Base-by-base conservation (phyloP, 805 yeast species). In the Saturnispora hagleri region DNA sequence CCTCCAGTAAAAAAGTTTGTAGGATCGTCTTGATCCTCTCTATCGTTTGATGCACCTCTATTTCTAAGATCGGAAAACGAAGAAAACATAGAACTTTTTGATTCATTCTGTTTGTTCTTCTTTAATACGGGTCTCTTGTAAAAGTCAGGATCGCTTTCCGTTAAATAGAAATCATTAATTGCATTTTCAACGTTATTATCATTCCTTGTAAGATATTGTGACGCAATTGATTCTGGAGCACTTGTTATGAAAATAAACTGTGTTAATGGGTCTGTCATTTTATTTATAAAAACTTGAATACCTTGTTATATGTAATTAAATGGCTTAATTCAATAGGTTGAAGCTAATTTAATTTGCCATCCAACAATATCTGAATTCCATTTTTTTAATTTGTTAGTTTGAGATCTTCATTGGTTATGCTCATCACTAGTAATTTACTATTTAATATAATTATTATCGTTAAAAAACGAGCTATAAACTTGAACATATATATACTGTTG, bases 1-100 rank as follows among this genome's bases (percentile, higher is more conserved):
- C 83, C 83, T 13, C 83, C 83, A 3, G 82, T 75, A 57, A 65
- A 79, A 65, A 60, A 69, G 60, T 65, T 75, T 59, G 55, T 57
- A 27, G 74, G 72, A 15, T 65, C 62, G 22, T 69, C 71, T 34
- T 65, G 65, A 9, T 61, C 69, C 15, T 64, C 69, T 9, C 63
- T 69, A 46, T 15, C 28, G 27, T 18, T 15, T 38, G 28, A 61
- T 3, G 62, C 64, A 18, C 64, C 67, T 3, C 65, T 66, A 47
- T 64, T 62, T 35, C 61, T 61, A 12, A 69, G 43, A 43, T 68
- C 71, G 8, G 70, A 60, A 55, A 70, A 64, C 10, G 71, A 58
- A 50, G 64, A 62, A 43, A 69, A 58, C 35, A 59, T 55, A 3
- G 67, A 51, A 7, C 51, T 50, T 22, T 24, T 53, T 38, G 41